These are phyloP conservation scores for Boletus rubropictus DNA, from an alignment of 768 basidiomycete species.

Conservation along the genomic window DNA sequence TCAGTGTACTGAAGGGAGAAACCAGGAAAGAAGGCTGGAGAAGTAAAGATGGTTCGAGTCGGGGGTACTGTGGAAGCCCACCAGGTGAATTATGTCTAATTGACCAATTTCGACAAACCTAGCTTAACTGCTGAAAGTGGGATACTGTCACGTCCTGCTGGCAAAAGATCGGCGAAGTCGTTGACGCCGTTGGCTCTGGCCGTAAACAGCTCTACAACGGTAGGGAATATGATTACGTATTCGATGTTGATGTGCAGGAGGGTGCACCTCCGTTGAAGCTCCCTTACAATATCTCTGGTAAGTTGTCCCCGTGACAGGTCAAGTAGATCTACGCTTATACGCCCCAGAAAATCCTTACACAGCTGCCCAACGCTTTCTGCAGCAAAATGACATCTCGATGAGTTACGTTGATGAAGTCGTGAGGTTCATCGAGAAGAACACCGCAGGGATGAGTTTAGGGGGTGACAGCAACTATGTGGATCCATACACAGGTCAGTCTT, in stretches of 20 bases:
- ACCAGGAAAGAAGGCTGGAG: slow-evolving; percentile 85
- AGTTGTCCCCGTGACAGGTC: slow-evolving; percentile 13
- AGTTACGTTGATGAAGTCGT: slow-evolving; percentile 87
- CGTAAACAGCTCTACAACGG: slow-evolving; percentile 90
- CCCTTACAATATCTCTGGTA: slow-evolving; percentile 86
- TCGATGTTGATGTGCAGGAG: slow-evolving; percentile 94
- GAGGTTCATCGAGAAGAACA: slow-evolving; percentile 89
- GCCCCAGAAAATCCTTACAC: slow-evolving; percentile 78
- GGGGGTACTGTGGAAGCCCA: slow-evolving; percentile 82
- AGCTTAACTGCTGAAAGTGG: slow-evolving; percentile 57
- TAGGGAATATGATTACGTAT: slow-evolving; percentile 98
- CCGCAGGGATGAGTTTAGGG: slow-evolving; percentile 69
- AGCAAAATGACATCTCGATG: slow-evolving; percentile 74
- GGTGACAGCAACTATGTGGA: slow-evolving; percentile 63
- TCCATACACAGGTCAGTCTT: slow-evolving; percentile 74
- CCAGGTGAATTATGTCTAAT: slow-evolving; percentile 49
- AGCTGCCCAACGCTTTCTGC: slow-evolving; percentile 86
- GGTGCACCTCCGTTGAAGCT: slow-evolving; percentile 90
- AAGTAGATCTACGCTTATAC: slow-evolving; percentile 1
- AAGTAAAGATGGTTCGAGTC: slow-evolving; percentile 87
- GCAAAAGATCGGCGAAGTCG: slow-evolving; percentile 95
- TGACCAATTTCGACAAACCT: background rate
- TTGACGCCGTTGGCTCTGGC: slow-evolving; percentile 88
- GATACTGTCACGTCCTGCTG: slow-evolving; percentile 60
- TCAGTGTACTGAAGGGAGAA: slow-evolving; percentile 6